Base-by-base conservation (phyloP, 176 grass and related monocot species). In the Carex pumila region DNA sequence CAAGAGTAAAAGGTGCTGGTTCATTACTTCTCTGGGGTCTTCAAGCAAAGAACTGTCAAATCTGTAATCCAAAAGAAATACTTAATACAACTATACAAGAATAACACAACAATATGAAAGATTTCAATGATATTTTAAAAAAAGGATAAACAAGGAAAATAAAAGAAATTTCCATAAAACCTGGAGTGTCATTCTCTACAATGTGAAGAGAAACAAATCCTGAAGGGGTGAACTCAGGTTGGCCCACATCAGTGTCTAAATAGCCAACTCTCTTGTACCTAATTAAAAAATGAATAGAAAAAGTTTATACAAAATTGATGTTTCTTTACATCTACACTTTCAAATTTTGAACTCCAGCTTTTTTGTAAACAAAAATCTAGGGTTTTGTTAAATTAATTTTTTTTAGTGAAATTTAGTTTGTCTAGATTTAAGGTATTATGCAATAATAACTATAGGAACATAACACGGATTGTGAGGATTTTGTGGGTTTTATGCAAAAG, bases 181-280 rank as follows among this genome's bases (percentile, higher is more conserved):
- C 87, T 91, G 82, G 77, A 61, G 86, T 22, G 32, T 87, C 53
- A 74, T 94, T 61, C 78, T 91, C 89, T 50, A 91, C 56, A 25
- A 94, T 77, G 84, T 91, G 89, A 89, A 94, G 87, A 73, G 89
- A 94, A 12, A 94, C 69, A 77, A 86, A 91, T 3, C 92, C 92
- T n/a, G 89, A 89, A 84, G 89, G 50, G 0, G 89, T 88, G 83
- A 94, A 94, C 55, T 91, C 92, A 67, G 92, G 85, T 80, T 94
- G 92, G 37, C 92, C 92, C 77, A 94, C 89, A 91, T 94, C 92
- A 8, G 81, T 94, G 76, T 94, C 87, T 85, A 94, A 37, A 81
- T 88, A 94, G 3, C 82, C 89, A 9, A 91, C 89, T 47, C 52
- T 94, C 41, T 86, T 75, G 75, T 88, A 94, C 79, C 92, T 94